Conservation (phyloP, 495 filamentous ascomycete species). For the Aspergillus saccharolyticus region DNA sequence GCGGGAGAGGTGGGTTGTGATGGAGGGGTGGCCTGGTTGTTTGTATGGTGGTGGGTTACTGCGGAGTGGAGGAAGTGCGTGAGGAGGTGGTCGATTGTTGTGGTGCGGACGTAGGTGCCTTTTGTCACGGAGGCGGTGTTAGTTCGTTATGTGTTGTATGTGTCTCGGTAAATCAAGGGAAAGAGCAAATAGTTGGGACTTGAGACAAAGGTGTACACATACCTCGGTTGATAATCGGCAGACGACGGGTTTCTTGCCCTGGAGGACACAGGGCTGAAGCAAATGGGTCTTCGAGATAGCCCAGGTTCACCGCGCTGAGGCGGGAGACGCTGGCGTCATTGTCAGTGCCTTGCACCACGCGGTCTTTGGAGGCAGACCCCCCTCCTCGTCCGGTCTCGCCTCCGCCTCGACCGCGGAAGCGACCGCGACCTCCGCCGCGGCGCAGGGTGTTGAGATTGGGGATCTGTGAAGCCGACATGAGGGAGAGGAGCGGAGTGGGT, state of each 20-base stretch:
- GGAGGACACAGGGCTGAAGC: slow-evolving; percentile 59
- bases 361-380: slow-evolving; percentile 34
- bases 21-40: slow-evolving; percentile 7
- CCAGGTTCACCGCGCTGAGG: slow-evolving; percentile 80
- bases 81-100: slow-evolving; percentile 78
- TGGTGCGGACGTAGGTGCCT: slow-evolving; percentile 94
- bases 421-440: slow-evolving; percentile 41
- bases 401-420: slow-evolving; percentile 39
- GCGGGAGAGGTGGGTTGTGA: slow-evolving; percentile 5
- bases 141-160: too few species aligned
- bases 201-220: too few species aligned
- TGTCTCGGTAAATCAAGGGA: too few species aligned
- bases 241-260: slow-evolving; percentile 45
- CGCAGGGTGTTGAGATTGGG: slow-evolving; percentile 71
- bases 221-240: slow-evolving; percentile 95
- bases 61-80: slow-evolving; percentile 55
- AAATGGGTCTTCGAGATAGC: slow-evolving; percentile 81
- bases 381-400: slow-evolving; percentile 16
- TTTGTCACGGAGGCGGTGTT: too few species aligned
- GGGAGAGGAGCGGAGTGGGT: slow-evolving; percentile 8
- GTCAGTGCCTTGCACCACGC: slow-evolving; percentile 80
- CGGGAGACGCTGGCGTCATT: slow-evolving; percentile 85
- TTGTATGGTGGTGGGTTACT: neutral
- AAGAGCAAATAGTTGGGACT: too few species aligned
- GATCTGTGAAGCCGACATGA: slow-evolving; percentile 68